phyloP scores from a whole-genome alignment of 2,329 filamentous ascomycete species.

The Claviceps lovelessii region DNA sequence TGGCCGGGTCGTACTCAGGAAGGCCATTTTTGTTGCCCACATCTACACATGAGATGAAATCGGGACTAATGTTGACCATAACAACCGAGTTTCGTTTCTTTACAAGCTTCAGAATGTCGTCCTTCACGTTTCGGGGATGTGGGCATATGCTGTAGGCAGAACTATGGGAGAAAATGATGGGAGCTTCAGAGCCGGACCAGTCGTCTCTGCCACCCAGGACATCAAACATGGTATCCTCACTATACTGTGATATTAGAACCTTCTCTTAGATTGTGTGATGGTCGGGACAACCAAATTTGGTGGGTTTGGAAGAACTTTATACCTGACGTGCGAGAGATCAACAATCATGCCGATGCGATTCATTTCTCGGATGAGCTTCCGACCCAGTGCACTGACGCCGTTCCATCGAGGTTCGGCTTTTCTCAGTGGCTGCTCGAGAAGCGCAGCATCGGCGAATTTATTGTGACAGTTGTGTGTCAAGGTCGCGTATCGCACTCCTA shows the following conservation, averaged over 20 bases:
- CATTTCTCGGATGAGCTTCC: conserved; percentile 67
- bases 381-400: conserved; percentile 60
- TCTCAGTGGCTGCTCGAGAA: conserved; percentile 30
- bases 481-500: conserved; percentile 79
- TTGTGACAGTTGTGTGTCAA: conserved; percentile 59
- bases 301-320: conserved; percentile 31
- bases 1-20: conserved; percentile 50
- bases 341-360: conserved; percentile 54
- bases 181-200: conserved; percentile 63
- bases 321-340: conserved; percentile 49
- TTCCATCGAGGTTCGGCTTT: conserved; percentile 38
- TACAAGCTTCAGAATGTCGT: conserved; percentile 66
- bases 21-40: conserved; percentile 46
- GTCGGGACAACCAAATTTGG: conserved; percentile 38
- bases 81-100: conserved; percentile 61
- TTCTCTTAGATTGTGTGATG: not conserved
- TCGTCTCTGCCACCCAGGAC: conserved; percentile 50
- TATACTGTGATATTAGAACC: conserved; percentile 15
- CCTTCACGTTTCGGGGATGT: conserved; percentile 80
- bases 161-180: conserved; percentile 81
- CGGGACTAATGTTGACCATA: conserved; percentile 81
- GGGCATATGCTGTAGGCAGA: conserved; percentile 69
- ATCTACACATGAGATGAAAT: conserved; percentile 64
- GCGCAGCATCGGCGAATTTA: not conserved
- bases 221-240: conserved; percentile 71